These are phyloP conservation scores for Teratosphaeria nubilosa DNA, from an alignment of 2,329 filamentous ascomycete species.

Conservation along the genomic window DNA sequence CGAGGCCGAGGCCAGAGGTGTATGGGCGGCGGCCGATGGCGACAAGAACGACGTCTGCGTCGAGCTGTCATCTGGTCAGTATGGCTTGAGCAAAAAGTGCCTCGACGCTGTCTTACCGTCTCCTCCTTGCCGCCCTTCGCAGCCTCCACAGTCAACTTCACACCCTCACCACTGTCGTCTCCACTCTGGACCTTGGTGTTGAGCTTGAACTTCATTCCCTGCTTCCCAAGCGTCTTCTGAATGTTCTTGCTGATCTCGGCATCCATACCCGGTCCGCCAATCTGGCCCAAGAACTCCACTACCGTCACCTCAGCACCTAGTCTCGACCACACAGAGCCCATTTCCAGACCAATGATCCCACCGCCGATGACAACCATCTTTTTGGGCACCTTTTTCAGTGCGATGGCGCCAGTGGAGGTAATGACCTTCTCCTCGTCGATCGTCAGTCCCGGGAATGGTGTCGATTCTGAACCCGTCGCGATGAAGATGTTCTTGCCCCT, in stretches of 20 bases:
- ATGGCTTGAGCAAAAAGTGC: slow-evolving; percentile 6
- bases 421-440: slow-evolving; percentile 97
- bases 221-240: slow-evolving; percentile 90
- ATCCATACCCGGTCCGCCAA: slow-evolving; percentile 97
- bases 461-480: slow-evolving; percentile 88
- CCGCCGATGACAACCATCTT: slow-evolving; percentile 96
- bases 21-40: slow-evolving; percentile 95
- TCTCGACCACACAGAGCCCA: slow-evolving; percentile 94
- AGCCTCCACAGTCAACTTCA: slow-evolving; percentile 79
- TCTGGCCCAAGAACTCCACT: slow-evolving; percentile 91
- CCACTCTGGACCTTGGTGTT: slow-evolving; percentile 89
- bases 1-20: slow-evolving; percentile 80
- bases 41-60: slow-evolving; percentile 90
- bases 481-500: slow-evolving; percentile 96
- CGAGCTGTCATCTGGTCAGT: slow-evolving; percentile 48
- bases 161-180: slow-evolving; percentile 64
- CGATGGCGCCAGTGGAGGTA: slow-evolving; percentile 89
- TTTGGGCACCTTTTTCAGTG: slow-evolving; percentile 83
- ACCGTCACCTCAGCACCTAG: slow-evolving; percentile 91
- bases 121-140: slow-evolving; percentile 95
- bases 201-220: slow-evolving; percentile 97
- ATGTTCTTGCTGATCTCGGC: slow-evolving; percentile 79
- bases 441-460: slow-evolving; percentile 88
- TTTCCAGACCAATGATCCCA: slow-evolving; percentile 97
- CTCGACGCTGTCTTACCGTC: slow-evolving; percentile 49